phyloP scores from a whole-genome alignment of 225 moss, liverwort and hornwort genomes.

The Straminergon stramineum region DNA sequence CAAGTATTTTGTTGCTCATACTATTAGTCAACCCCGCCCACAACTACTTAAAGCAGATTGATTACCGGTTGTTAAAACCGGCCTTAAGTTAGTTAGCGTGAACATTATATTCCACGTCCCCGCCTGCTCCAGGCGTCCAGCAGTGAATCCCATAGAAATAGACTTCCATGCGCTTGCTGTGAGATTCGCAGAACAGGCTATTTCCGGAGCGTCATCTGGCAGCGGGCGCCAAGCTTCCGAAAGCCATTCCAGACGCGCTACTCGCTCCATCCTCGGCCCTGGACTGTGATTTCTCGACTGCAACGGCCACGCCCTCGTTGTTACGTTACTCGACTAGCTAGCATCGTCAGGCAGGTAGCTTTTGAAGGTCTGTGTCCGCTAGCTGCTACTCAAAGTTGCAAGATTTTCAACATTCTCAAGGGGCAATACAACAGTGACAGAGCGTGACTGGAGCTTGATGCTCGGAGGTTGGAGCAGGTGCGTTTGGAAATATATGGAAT shows the following conservation, averaged over 20 bases:
- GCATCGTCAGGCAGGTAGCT: too few relatives aligned
- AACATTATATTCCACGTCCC: background rate
- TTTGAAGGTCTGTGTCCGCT: background rate
- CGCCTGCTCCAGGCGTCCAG: background rate
- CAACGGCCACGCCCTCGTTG: background rate
- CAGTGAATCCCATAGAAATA: background rate
- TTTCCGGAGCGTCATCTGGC: background rate
- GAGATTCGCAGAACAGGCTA: background rate
- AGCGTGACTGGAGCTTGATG: background rate
- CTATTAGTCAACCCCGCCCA: background rate
- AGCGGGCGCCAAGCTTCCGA: background rate
- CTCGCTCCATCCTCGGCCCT: background rate
- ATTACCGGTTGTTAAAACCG: background rate
- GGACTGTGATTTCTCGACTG: background rate
- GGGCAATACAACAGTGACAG: background rate
- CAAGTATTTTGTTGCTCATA: background rate
- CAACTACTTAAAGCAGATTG: background rate
- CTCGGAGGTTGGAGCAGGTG: background rate
- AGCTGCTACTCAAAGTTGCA: background rate
- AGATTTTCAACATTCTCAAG: background rate
- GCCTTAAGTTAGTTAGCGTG: background rate
- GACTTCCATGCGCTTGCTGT: background rate
- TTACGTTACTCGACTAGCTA: too few relatives aligned
- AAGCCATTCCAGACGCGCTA: background rate
- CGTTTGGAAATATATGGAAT: background rate